Conservation (phyloP, 495 filamentous ascomycete species). For the Aspergillus hancockii region DNA sequence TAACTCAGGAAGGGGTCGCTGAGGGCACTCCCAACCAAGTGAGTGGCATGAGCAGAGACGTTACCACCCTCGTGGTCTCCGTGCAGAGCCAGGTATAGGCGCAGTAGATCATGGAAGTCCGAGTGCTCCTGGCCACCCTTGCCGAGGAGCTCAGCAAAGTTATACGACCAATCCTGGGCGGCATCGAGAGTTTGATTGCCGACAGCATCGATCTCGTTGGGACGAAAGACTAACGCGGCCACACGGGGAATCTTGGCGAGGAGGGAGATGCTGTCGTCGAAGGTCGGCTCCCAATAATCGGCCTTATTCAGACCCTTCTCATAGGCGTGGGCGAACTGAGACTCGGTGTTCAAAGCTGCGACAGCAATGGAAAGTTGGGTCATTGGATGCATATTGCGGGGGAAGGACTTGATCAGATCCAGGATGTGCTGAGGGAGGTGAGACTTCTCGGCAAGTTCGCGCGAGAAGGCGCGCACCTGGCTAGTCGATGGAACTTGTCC, state of each 20-base stretch:
- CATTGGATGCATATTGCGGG: conserved; percentile 90
- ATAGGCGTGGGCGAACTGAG: conserved; percentile 89
- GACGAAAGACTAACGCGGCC: conserved; percentile 95
- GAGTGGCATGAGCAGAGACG: conserved; percentile 95
- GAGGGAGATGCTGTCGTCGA: conserved; percentile 91
- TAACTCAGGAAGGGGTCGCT: conserved; percentile 95
- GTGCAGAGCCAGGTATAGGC: conserved; percentile 93
- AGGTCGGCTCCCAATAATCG: conserved; percentile 98
- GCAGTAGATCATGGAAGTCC: conserved; percentile 92
- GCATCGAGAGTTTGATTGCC: conserved; percentile 42
- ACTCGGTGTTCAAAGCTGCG: conserved; percentile 88
- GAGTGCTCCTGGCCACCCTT: conserved; percentile 82
- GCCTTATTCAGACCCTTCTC: conserved; percentile 87
- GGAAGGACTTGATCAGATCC: conserved; percentile 88
- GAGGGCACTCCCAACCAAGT: conserved; percentile 93
- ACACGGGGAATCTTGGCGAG: conserved; percentile 96
- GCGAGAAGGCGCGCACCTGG: conserved; percentile 80
- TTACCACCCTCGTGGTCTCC: conserved; percentile 99
- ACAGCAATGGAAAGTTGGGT: conserved; percentile 95
- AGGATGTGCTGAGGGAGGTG: conserved; percentile 80
- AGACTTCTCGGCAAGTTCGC: conserved; percentile 84
- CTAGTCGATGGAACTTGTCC: conserved; percentile 81
- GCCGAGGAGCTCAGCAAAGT: conserved; percentile 95
- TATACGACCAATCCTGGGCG: conserved; percentile 94
- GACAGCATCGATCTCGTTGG: conserved; percentile 70